Evolutionary conservation across 163 green algal genomes (phyloP).

Genomic region (Trebouxiophyceae sp.): DNA sequence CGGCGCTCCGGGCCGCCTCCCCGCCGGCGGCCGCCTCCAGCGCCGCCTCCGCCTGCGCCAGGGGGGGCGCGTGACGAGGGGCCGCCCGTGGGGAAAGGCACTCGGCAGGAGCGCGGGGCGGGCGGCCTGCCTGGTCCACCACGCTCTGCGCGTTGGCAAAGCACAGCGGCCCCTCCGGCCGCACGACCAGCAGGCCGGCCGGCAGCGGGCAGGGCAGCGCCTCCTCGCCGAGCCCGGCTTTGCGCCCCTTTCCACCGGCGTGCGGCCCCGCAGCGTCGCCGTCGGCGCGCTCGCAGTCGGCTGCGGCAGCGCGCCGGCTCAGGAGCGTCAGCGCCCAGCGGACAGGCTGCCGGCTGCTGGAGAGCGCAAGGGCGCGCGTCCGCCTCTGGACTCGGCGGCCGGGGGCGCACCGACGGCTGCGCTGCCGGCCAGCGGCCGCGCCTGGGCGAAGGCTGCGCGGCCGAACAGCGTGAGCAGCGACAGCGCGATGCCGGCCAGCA

Average conservation of each 20-base stretch:
- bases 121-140: no score
- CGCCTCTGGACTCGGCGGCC: constrained; percentile 1
- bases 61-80: no score
- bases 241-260: no score
- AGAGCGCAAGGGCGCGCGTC: neutral
- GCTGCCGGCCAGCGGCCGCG: constrained; percentile 47
- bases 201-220: constrained; percentile 20
- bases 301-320: neutral
- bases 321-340: neutral
- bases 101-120: no score
- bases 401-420: constrained; percentile 37
- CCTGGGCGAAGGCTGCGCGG: constrained; percentile 65
- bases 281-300: neutral
- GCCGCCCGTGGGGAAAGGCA: no score
- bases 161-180: constrained; percentile 60
- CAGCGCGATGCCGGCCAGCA: constrained; percentile 45
- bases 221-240: no score
- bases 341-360: no score
- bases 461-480: constrained; percentile 60
- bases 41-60: no score
- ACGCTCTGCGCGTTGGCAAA: constrained; percentile 67
- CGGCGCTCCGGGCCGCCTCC: no score
- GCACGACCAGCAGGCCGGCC: constrained; percentile 8
- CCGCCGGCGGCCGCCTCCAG: no score
- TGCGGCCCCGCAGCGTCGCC: constrained; percentile 17